Base-by-base conservation (phyloP, 345 rosid genomes). In the Psidium guajava region DNA sequence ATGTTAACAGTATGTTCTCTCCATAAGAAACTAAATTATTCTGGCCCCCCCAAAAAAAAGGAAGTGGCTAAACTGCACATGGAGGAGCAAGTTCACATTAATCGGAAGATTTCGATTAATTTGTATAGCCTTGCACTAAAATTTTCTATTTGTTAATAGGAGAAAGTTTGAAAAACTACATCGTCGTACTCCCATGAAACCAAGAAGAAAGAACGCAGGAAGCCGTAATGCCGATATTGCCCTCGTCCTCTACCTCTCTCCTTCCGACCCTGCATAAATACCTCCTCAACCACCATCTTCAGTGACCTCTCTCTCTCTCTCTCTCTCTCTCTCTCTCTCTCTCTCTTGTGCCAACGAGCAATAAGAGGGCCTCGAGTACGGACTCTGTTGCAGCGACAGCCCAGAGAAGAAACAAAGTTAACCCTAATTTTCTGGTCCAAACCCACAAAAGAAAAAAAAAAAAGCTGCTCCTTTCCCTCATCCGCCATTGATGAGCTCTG, bases 221-320 rank as follows among this genome's bases (percentile, higher is more conserved):
- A 36, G 14, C 6, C 6, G 40, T 27, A 84, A 85, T 73, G n/a
- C 2, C 56, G 36, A 18, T 53, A 42, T 20, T 20, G 25, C 59
- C 85, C 77, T 16, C 69, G 53, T 21, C 73, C 74, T 64, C 64
- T 42, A 21, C 20, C 52, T 57, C 59, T 52, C 69, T 24, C 87
- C 85, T 86, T 84, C 56, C 88, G 27, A 11, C 21, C 44, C 51
- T 83, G 87, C 90, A 90, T 91, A 91, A 91, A 91, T 93, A 90
- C 83, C 85, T 82, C 74, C 92, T 88, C 87, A 85, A 85, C 83
- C 84, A 85, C 92, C 1, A 87, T 90, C 85, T 3, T 59, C 87
- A 74, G 28, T 25, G 47, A 54, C 21, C 36, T 74, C 51, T 21
- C 75, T 52, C 82, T 27, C 85, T 25, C 84, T 47, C 74, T 28